These are phyloP conservation scores for Withania somnifera DNA, from an alignment of 305 asterid genomes.

Conservation along the genomic window DNA sequence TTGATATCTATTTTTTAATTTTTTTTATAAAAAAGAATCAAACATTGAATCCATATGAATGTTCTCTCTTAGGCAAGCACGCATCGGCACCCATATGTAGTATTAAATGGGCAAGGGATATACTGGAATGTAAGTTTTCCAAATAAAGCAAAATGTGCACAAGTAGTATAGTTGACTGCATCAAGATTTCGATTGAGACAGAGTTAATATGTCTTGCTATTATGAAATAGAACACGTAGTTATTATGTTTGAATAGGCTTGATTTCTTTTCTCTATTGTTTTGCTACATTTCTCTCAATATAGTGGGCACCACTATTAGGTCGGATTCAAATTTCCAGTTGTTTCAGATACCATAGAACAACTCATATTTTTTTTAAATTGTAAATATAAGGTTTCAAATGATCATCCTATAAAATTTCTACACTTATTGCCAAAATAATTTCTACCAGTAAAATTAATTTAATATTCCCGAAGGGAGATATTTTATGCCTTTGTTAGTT, in stretches of 20 bases:
- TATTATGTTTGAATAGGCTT: not conserved
- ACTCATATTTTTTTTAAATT: not conserved
- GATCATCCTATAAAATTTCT: not conserved
- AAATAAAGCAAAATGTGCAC: not conserved
- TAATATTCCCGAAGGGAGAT: not conserved
- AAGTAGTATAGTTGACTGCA: not conserved
- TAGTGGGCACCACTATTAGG: not conserved
- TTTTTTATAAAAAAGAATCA: not conserved
- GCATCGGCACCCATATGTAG: not conserved
- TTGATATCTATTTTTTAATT: not conserved
- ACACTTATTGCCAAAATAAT: not conserved
- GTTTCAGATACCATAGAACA: not conserved
- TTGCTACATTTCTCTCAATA: not conserved
- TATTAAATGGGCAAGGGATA: not conserved
- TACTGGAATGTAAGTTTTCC: not conserved
- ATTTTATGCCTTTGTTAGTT: not conserved
- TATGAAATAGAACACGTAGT: not conserved
- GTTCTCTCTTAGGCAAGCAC: not conserved
- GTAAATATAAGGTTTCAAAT: not conserved
- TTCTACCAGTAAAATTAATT: not conserved
- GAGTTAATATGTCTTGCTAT: not conserved
- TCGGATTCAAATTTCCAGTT: not conserved
- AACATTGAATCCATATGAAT: not conserved
- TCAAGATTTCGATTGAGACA: not conserved
- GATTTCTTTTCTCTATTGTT: not conserved